phyloP scores from a whole-genome alignment of 352 stramenopile species.

The Globisporangium orthogonon region DNA sequence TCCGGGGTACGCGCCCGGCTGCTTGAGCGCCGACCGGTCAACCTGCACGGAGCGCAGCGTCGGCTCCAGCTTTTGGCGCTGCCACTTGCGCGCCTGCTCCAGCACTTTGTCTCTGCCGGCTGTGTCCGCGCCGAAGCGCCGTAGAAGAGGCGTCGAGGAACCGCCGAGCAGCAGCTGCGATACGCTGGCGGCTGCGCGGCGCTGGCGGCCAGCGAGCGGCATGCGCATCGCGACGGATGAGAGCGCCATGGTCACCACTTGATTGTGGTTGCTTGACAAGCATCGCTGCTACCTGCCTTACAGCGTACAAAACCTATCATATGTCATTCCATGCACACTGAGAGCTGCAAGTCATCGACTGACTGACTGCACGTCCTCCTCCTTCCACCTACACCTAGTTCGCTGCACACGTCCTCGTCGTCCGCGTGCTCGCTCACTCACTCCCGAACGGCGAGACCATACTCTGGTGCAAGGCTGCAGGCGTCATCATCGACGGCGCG shows the following conservation, averaged over 20 bases:
- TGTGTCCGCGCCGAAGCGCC: constrained; percentile 15
- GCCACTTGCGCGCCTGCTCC: constrained; percentile 55
- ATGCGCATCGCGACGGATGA: background rate
- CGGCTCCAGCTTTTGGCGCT: constrained; percentile 32
- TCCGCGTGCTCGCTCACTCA: background rate
- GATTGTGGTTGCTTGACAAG: background rate
- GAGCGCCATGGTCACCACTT: background rate
- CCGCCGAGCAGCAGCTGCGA: background rate
- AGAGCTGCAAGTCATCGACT: no score
- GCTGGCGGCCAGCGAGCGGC: background rate
- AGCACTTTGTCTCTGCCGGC: constrained; percentile 15
- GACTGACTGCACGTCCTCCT: no score
- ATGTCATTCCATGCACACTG: no score
- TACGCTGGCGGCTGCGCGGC: background rate
- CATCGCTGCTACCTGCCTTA: background rate
- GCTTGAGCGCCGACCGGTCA: constrained; percentile 72
- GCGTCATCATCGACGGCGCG: background rate
- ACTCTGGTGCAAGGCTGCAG: background rate
- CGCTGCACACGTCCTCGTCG: no score
- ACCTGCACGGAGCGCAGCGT: constrained; percentile 59
- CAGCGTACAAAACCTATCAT: background rate
- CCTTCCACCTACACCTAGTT: no score
- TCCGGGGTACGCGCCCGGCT: constrained; percentile 21
- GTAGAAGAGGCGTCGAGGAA: background rate
- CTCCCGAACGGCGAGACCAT: background rate